Percentiles rank a stretch among this genome's conserved stretches.
phyloP scores from a whole-genome alignment of 495 filamentous ascomycete genomes.

The Cercophora sp. region DNA sequence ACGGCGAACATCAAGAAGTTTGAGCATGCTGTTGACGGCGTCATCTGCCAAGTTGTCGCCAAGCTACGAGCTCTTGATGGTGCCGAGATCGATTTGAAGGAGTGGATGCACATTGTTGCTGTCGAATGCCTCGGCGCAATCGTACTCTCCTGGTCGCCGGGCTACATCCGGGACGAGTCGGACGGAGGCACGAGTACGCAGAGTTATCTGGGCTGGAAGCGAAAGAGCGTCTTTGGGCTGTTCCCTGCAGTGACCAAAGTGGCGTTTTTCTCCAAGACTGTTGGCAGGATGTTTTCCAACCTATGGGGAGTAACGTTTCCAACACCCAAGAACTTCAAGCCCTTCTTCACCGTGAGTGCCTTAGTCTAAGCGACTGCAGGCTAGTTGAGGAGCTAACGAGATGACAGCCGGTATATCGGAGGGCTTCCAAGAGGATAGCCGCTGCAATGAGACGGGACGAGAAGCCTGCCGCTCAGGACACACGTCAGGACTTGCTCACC shows the following conservation, averaged over 20 bases:
- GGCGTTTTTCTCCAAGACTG: slow-evolving; percentile 10
- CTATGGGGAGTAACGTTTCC: slow-evolving; percentile 28
- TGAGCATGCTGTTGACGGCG: slow-evolving; percentile 31
- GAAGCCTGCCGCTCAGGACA: neutral
- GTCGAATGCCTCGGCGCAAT: slow-evolving; percentile 40
- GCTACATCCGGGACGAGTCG: slow-evolving; percentile 27
- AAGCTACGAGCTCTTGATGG: slow-evolving; percentile 25
- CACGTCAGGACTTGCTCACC: slow-evolving; percentile 25
- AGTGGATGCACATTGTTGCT: slow-evolving; percentile 42
- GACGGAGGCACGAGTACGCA: slow-evolving; percentile 36
- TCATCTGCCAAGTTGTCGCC: slow-evolving; percentile 23
- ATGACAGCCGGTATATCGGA: slow-evolving; percentile 28
- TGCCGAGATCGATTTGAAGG: slow-evolving; percentile 32
- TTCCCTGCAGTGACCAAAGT: slow-evolving; percentile 25
- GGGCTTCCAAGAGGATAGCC: slow-evolving; percentile 22
- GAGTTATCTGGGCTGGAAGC: slow-evolving; percentile 33
- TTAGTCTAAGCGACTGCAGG: too few species aligned
- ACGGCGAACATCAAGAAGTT: slow-evolving; percentile 33
- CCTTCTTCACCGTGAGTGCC: slow-evolving; percentile 34
- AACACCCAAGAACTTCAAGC: slow-evolving; percentile 28
- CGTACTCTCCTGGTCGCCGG: slow-evolving; percentile 39
- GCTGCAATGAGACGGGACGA: slow-evolving; percentile 11
- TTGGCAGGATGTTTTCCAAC: slow-evolving; percentile 22
- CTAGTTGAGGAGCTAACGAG: too few species aligned
- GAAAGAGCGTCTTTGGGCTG: slow-evolving; percentile 35